Percentiles rank a stretch among this genome's conserved stretches.
Conservation (phyloP, 139 green algal genomes). For the Chlorella sp. region DNA sequence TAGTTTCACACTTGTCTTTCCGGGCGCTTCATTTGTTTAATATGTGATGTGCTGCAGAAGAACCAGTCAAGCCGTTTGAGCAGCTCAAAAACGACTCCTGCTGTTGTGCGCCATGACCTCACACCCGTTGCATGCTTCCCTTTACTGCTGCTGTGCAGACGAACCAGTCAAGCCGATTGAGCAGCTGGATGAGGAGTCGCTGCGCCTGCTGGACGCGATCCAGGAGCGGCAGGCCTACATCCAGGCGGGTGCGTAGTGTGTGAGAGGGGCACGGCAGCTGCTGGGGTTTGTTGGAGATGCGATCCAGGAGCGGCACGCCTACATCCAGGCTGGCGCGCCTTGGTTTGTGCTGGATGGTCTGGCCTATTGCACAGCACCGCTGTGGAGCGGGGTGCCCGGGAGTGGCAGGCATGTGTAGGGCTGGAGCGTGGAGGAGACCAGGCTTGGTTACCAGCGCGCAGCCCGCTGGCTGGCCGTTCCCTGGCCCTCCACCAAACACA, state of each 20-base stretch:
- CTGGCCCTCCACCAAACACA: no score
- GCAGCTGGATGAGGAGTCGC: slow-evolving; percentile 31
- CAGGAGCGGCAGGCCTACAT: slow-evolving; percentile 60
- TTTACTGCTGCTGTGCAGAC: slow-evolving; percentile 42
- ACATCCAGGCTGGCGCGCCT: not conserved
- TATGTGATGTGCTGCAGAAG: slow-evolving; percentile 47
- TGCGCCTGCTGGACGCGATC: slow-evolving; percentile 61
- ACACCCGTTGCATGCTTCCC: not conserved
- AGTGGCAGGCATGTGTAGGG: no score
- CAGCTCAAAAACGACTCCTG: slow-evolving; percentile 30
- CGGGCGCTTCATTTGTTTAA: not conserved
- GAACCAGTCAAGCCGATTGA: slow-evolving; percentile 46
- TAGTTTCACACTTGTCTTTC: no score
- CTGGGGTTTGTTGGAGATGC: not conserved
- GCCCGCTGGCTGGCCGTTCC: no score
- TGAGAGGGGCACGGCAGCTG: slow-evolving; percentile 27
- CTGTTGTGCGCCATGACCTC: no score
- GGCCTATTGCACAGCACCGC: no score
- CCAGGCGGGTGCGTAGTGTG: not conserved
- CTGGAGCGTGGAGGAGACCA: no score
- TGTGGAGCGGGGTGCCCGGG: no score
- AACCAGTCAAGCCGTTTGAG: slow-evolving; percentile 40
- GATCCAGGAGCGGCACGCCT: not conserved
- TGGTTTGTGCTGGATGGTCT: not conserved
- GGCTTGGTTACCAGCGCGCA: no score